Conservation (phyloP, 2,329 filamentous ascomycete genomes). For the Calonectria honghensis region DNA sequence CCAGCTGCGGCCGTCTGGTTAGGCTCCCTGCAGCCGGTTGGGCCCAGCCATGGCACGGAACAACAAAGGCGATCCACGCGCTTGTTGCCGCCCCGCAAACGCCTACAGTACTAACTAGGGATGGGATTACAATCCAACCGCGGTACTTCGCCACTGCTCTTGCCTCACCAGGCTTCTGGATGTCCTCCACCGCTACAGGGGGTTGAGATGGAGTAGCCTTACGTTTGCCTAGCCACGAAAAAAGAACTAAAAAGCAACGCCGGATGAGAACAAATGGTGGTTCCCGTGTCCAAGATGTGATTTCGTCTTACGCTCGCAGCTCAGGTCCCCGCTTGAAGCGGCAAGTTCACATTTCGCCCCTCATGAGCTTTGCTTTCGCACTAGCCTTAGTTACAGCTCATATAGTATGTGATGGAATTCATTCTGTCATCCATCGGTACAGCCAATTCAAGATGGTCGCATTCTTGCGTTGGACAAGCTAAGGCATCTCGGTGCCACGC, state of each 20-base stretch:
- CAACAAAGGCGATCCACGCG: slow-evolving; percentile 6
- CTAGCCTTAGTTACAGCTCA: slow-evolving; percentile 30
- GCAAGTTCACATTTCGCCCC: slow-evolving; percentile 12
- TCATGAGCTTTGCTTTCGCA: slow-evolving; percentile 24
- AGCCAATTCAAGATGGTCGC: slow-evolving; percentile 21
- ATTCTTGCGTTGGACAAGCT: slow-evolving; percentile 20
- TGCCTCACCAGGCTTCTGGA: background rate
- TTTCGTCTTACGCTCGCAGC: background rate
- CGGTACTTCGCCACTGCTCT: background rate
- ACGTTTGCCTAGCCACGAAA: background rate
- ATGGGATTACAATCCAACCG: background rate
- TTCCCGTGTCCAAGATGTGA: background rate
- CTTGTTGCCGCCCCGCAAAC: slow-evolving; percentile 19
- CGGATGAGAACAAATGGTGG: background rate
- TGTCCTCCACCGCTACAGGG: background rate
- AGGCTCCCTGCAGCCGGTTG: slow-evolving; percentile 46
- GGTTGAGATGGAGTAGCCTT: too few relatives aligned
- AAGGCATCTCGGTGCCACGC: slow-evolving; percentile 30
- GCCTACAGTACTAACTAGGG: slow-evolving; percentile 2
- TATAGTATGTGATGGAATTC: background rate
- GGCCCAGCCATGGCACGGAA: slow-evolving; percentile 26
- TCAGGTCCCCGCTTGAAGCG: slow-evolving; percentile 3
- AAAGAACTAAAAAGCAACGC: slow-evolving; percentile 7
- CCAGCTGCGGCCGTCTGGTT: slow-evolving; percentile 32
- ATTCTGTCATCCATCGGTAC: slow-evolving; percentile 27